Evolutionary conservation across 305 asterid species (phyloP), one percentile per base, ranked within the genome.

Genomic region (Rubia peregrina): DNA sequence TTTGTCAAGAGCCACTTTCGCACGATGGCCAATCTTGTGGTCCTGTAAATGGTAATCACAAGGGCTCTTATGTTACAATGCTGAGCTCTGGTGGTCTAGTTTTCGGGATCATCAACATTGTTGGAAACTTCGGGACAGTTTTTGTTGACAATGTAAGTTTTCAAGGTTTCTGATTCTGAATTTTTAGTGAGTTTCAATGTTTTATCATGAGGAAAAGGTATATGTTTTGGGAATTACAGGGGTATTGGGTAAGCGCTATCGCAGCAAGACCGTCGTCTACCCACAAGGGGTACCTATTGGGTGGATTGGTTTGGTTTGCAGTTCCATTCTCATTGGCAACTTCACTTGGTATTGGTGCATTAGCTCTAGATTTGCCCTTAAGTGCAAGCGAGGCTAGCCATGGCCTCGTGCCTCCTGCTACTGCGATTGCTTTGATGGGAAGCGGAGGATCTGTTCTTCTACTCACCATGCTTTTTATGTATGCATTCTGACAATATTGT

Each of bases 251-350:
- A 43, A 92, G 96, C 66, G 98, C 98, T 14, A 90, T 90, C 71
- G 98, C 98, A 48, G 98, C 96, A 38, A 90, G 96, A 60, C 96
- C 98, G 67, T 90, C 98, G 67, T 92, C 98, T 46, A 92, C 98
- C 41, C 96, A 92, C 72, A 90, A 87, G 84, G 98, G 96, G 3
- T 92, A 92, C 77, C 82, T 92, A 67, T 70, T 92, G 74, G 96
- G 98, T n/a, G 98, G 98, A 65, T 56, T 92, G 57, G 96, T 92
- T 6, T 92, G 96, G 96, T 92, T 92, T 83, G 96, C 98, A 3
- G 98, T 92, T 53, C 98, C 98, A 43, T 92, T 90, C 69, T 92
- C 98, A 59, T 77, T 92, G 75, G 98, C 96, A 22, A 92, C 98
- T 6, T 82, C 98, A 11, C 96, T 92, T 62, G 96, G 98, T 55